A percentile compares a stretch with the other conserved stretches of the same genome.
phyloP scores from a whole-genome alignment of 208 protist genomes.

The Porcisia hertigi region DNA sequence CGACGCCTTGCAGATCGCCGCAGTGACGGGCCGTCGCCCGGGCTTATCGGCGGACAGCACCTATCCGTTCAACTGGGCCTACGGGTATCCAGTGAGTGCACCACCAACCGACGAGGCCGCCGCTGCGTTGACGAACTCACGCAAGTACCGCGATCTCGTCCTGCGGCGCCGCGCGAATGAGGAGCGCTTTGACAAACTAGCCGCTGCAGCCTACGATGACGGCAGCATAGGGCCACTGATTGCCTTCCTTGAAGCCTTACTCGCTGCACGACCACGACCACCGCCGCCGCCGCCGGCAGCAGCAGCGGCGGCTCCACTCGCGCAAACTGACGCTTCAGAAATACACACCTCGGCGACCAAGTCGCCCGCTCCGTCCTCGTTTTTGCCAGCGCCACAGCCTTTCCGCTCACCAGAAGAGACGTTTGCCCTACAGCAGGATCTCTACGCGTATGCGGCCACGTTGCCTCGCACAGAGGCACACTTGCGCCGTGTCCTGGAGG shows the following conservation, averaged over 20 bases:
- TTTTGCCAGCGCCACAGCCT: background rate
- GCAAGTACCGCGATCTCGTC: constrained; percentile 18
- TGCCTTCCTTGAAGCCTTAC: constrained; percentile 36
- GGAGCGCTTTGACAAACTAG: constrained; percentile 39
- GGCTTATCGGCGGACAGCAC: constrained; percentile 23
- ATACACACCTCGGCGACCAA: background rate
- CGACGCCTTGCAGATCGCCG: constrained; percentile 25
- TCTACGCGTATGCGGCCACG: constrained; percentile 32
- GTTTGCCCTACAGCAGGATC: constrained; percentile 22
- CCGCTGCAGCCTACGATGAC: constrained; percentile 64
- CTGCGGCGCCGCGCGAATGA: constrained; percentile 28
- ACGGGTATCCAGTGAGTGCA: constrained; percentile 30
- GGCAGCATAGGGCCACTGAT: constrained; percentile 49
- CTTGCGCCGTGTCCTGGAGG: constrained; percentile 18
- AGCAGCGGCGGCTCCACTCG: background rate
- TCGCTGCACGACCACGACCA: constrained; percentile 17
- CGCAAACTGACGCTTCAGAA: background rate
- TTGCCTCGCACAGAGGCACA: constrained; percentile 52
- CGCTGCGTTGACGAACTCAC: background rate
- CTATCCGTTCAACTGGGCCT: constrained; percentile 36
- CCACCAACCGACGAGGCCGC: constrained; percentile 19
- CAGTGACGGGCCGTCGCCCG: constrained; percentile 26
- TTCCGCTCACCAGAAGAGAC: constrained; percentile 5
- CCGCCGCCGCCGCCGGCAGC: constrained; percentile 3
- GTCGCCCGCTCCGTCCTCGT: background rate